Percentiles rank a stretch among this genome's conserved stretches.
phyloP scores from a whole-genome alignment of 2,329 filamentous ascomycete genomes.

The Botrytis pseudocinerea region DNA sequence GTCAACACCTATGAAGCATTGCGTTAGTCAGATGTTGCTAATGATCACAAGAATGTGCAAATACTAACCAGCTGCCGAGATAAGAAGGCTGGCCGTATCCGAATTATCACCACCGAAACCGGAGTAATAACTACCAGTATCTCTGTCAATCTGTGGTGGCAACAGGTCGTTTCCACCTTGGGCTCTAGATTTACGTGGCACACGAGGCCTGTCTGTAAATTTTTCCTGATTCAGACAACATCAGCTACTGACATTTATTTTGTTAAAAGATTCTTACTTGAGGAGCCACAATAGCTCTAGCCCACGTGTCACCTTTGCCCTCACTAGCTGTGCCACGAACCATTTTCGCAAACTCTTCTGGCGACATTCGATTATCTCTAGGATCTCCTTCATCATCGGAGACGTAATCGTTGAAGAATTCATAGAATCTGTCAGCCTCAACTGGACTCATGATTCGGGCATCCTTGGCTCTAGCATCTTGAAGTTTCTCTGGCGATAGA shows the following conservation, averaged over 20 bases:
- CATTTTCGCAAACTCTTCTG: constrained; percentile 48
- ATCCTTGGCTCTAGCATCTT: constrained; percentile 16
- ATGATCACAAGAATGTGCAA: not conserved
- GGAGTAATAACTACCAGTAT: constrained; percentile 31
- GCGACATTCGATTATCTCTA: constrained; percentile 44
- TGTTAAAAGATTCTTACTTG: constrained; percentile 6
- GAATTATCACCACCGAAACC: constrained; percentile 28
- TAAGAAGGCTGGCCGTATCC: constrained; percentile 28
- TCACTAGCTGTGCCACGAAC: constrained; percentile 39
- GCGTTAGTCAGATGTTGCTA: constrained; percentile 3
- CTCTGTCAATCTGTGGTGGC: constrained; percentile 35
- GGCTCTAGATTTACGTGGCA: not conserved
- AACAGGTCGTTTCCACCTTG: not conserved
- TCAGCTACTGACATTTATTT: constrained; percentile 27
- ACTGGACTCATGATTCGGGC: constrained; percentile 29
- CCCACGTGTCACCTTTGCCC: constrained; percentile 21
- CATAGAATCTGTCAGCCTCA: constrained; percentile 33
- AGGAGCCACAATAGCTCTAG: constrained; percentile 6
- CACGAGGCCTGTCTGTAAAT: constrained; percentile 21
- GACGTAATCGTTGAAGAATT: constrained; percentile 34
- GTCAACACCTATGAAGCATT: constrained; percentile 14
- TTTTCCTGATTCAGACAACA: constrained; percentile 28
- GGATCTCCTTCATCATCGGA: constrained; percentile 47
- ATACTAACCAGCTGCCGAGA: constrained; percentile 29
- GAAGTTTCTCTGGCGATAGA: constrained; percentile 12